Evolutionary conservation across 176 grass and related monocot species (phyloP).

Genomic region (Eragrostis nindensis): DNA sequence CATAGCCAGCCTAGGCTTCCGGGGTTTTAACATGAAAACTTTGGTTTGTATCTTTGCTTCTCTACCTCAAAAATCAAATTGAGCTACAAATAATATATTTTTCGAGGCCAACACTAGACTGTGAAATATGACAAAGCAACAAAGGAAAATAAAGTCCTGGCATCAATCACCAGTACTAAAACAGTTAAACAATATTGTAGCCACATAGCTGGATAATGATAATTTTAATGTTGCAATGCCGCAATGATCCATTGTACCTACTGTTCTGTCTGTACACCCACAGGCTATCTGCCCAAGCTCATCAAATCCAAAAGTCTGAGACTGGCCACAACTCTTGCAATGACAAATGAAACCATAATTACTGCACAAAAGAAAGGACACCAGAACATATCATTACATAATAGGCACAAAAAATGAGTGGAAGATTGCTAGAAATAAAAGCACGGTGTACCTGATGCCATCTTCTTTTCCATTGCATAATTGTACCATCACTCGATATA

Average conservation of each 20-base stretch:
- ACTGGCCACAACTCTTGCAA: conserved; percentile 82
- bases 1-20: neutral
- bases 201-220: conserved; percentile 4
- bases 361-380: conserved; percentile 51
- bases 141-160: neutral
- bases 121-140: neutral
- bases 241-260: conserved; percentile 50
- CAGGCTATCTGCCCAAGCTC: conserved; percentile 86
- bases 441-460: conserved; percentile 58
- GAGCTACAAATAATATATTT: neutral
- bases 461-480: conserved; percentile 66
- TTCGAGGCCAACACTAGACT: neutral
- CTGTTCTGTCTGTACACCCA: conserved; percentile 62
- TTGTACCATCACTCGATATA: conserved; percentile 81
- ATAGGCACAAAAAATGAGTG: neutral
- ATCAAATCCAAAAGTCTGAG: conserved; percentile 78
- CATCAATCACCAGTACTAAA: neutral
- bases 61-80: neutral
- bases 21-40: neutral
- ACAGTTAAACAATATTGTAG: neutral
- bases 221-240: neutral
- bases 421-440: conserved; percentile 19
- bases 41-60: neutral
- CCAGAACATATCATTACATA: conserved; percentile 29
- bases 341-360: conserved; percentile 87